phyloP scores from a whole-genome alignment of 2,329 filamentous ascomycete genomes.

The Xylaria multiplex region DNA sequence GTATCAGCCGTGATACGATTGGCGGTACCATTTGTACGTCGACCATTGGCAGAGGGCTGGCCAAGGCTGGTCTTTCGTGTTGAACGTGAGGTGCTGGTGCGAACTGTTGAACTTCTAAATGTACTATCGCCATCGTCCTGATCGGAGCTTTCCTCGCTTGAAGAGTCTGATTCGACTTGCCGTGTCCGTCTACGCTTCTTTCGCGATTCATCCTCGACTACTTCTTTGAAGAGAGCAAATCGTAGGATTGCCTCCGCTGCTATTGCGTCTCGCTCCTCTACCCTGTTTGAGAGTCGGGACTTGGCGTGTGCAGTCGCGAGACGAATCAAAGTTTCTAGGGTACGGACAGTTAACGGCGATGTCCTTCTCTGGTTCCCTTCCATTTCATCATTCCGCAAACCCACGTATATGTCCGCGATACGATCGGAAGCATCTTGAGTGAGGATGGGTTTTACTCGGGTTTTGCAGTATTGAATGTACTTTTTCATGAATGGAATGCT shows the following conservation, averaged over 20 bases:
- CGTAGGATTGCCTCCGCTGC: slow-evolving; percentile 89
- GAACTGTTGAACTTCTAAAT: slow-evolving; percentile 52
- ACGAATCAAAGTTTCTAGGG: slow-evolving; percentile 97
- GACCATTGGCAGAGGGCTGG: slow-evolving; percentile 44
- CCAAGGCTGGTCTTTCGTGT: slow-evolving; percentile 42
- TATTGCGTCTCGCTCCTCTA: slow-evolving; percentile 88
- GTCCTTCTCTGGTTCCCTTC: slow-evolving; percentile 93
- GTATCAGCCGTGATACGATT: slow-evolving; percentile 44
- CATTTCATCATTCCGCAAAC: slow-evolving; percentile 93
- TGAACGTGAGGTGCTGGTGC: slow-evolving; percentile 51
- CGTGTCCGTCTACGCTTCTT: slow-evolving; percentile 83
- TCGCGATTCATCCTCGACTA: slow-evolving; percentile 79
- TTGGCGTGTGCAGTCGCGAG: slow-evolving; percentile 96
- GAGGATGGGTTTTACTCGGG: slow-evolving; percentile 85
- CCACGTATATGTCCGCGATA: slow-evolving; percentile 90
- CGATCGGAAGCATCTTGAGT: slow-evolving; percentile 93
- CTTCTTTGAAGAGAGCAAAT: slow-evolving; percentile 97
- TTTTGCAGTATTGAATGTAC: slow-evolving; percentile 98
- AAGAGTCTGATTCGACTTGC: slow-evolving; percentile 65
- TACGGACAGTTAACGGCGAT: slow-evolving; percentile 95
- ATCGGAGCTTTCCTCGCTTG: slow-evolving; percentile 69
- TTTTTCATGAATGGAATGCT: slow-evolving; percentile 99
- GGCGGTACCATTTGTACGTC: slow-evolving; percentile 45
- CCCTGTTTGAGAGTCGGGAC: slow-evolving; percentile 83
- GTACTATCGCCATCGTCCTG: slow-evolving; percentile 60